phyloP scores from a whole-genome alignment of 352 stramenopile genomes.

The Globisporangium cederbergense region DNA sequence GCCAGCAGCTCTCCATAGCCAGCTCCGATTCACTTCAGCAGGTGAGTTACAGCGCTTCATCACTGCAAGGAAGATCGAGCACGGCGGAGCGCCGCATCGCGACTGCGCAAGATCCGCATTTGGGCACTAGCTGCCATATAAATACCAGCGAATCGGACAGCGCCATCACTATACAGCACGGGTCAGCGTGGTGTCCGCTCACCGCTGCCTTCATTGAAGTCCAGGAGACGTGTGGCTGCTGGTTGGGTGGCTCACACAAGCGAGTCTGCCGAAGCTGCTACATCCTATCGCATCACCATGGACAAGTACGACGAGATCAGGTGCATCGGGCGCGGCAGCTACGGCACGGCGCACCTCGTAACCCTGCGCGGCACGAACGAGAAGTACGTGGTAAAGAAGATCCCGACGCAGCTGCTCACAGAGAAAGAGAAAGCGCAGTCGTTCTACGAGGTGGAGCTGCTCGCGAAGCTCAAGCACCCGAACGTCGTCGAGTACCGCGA shows the following conservation, averaged over 20 bases:
- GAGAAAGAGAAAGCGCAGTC: slow-evolving; percentile 76
- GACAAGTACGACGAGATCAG: slow-evolving; percentile 73
- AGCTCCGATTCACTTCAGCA: too few relatives aligned
- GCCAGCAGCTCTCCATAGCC: background rate
- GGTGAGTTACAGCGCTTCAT: background rate
- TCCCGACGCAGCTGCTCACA: slow-evolving; percentile 79
- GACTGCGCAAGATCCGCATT: slow-evolving; percentile 7
- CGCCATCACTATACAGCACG: background rate
- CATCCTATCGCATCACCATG: slow-evolving; percentile 26
- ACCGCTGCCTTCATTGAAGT: background rate
- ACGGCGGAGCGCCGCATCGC: background rate
- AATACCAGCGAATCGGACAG: slow-evolving; percentile 9
- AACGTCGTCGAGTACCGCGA: slow-evolving; percentile 96
- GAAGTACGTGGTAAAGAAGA: slow-evolving; percentile 83
- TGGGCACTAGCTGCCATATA: background rate
- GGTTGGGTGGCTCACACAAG: background rate
- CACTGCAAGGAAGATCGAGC: background rate
- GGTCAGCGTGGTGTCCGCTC: background rate
- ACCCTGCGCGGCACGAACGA: slow-evolving; percentile 31
- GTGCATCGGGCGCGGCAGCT: slow-evolving; percentile 76
- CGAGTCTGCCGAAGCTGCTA: background rate
- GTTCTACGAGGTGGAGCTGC: slow-evolving; percentile 85
- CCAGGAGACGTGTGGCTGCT: background rate
- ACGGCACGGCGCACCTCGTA: slow-evolving; percentile 73
- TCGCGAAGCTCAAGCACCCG: slow-evolving; percentile 89